Base-by-base conservation (phyloP, 2,329 filamentous ascomycete genomes). In the Diaporthe sp. region DNA sequence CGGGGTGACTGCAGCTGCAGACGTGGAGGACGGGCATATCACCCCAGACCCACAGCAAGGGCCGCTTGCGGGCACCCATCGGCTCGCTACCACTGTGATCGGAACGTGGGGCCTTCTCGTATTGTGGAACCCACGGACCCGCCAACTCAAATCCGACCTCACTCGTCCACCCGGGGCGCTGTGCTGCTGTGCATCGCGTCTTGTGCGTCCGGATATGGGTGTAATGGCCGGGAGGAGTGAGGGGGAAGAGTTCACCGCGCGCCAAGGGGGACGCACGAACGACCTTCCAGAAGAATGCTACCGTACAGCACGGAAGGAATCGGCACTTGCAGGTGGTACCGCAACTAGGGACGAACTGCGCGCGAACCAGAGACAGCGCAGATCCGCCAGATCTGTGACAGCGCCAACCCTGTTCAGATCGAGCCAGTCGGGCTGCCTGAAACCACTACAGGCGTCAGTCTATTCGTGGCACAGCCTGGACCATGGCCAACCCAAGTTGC, bases 271-370 rank as follows among this genome's bases (percentile, higher is more conserved):
- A 25, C 31, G 31, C 8, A 22, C 49, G 49, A 70, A 28, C 46
- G 65, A 70, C 49, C 65, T 70, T 70, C 65, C 49, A 70, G 65
- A 70, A 70, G 65, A 31, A 70, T 70, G 65, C 65, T 55, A 70
- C 61, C 61, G 25, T n/a, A 31, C n/a, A 22, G 60, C 22, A 62
- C 46, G 22, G 46, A 55, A 53, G 65, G 22, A 39, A 12, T 37
- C 65, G 65, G 65, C 31, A 53, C 34, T 53, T 53, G 34, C 39
- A 17, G 13, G 28, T 17, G 25, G 53, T 53, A 28, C n/a, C 22
- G 62, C 34, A 31, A 53, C 60, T 22, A 65, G 39, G 61, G 61
- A 65, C 10, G 65, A 70, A 70, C 65, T 42, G 46, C 34, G 9
- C 15, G 6, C 65, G 28, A 70, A 70, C 65, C 65, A 55, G 12